Conservation (phyloP, 2,329 filamentous ascomycete genomes). For the Penicillium verrucosum region DNA sequence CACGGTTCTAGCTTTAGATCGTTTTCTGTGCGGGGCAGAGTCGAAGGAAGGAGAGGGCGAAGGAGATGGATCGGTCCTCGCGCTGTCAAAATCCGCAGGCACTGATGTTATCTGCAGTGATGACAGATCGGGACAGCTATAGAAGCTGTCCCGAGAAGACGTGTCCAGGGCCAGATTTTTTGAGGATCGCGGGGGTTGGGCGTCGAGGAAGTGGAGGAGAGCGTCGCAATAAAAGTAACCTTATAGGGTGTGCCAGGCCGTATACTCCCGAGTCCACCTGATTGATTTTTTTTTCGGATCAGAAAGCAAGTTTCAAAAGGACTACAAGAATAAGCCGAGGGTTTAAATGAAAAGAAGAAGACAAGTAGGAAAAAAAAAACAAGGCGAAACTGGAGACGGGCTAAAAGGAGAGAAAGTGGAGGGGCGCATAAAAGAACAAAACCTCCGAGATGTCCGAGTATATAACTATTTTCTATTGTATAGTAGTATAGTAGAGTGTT, state of each 20-base stretch:
- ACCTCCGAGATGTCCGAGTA: conserved; percentile 4
- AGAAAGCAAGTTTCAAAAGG: background rate
- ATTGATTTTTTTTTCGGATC: background rate
- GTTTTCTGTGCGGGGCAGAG: conserved; percentile 31
- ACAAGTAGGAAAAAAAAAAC: background rate
- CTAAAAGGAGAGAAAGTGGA: conserved; percentile 9
- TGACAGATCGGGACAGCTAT: conserved; percentile 45
- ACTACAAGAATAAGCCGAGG: background rate
- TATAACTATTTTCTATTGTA: background rate
- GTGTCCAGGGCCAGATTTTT: conserved; percentile 43
- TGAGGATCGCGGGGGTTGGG: conserved; percentile 25
- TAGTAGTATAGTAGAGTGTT: background rate
- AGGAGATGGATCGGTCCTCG: conserved; percentile 31
- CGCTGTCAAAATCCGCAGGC: conserved; percentile 23
- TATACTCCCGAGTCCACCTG: conserved; percentile 8
- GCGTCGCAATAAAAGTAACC: conserved; percentile 20
- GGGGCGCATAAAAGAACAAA: conserved; percentile 5
- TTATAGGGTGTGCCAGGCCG: conserved; percentile 5
- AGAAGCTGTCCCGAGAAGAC: conserved; percentile 40
- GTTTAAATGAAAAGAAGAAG: background rate
- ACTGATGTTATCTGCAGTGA: conserved; percentile 34
- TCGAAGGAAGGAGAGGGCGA: conserved; percentile 31
- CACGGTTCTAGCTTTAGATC: conserved; percentile 34
- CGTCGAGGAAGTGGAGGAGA: conserved; percentile 16
- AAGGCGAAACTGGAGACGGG: background rate